Evolutionary conservation across 495 filamentous ascomycete species (phyloP), one percentile per base, ranked within the genome.

Genomic region (Monascus purpureus): DNA sequence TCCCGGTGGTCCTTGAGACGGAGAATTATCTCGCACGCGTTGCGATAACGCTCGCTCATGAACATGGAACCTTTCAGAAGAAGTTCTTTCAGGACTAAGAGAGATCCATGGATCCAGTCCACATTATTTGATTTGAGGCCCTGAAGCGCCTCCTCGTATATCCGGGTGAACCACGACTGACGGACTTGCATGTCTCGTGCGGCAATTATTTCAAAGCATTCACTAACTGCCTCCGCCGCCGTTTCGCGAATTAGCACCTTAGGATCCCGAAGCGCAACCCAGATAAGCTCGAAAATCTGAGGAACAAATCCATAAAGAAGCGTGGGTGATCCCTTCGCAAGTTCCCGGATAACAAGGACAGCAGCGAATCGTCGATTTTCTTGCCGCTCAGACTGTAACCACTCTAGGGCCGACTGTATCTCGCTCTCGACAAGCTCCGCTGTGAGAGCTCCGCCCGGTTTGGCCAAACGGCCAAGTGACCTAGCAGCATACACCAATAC

Each of bases 361-460:
- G 90, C 88, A 19, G 81, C 81, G 52, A 93, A 95, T 25, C 90
- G 73, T 40, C 90, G 66, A 40, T 82, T 83, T 58, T 99, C 90
- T 44, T 90, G 77, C 16, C 88, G 71, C 40, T 95, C 92, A n/a
- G 81, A 80, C 45, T 95, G 88, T 29, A 99, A 66, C 81, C 82
- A 94, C 59, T 99, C 90, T 25, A 96, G 59, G 0, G 90, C 87
- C 6, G 82, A 81, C 47, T 93, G 86, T 25, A 96, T 83, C 50
- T 99, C 92, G 37, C 85, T 82, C 43, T 99, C 90, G 25, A 99
- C 92, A 25, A 99, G 62, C 57, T 96, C 92, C 1, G 90, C 90
- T 23, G 92, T 93, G 32, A 99, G 65, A 23, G 90, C 86, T 27
- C 90, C 90, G 27, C 90, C 92, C 2, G 90, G 92, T 39, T 77